Base-by-base conservation (phyloP, 2,329 filamentous ascomycete species). In the Aspergillus candidus region DNA sequence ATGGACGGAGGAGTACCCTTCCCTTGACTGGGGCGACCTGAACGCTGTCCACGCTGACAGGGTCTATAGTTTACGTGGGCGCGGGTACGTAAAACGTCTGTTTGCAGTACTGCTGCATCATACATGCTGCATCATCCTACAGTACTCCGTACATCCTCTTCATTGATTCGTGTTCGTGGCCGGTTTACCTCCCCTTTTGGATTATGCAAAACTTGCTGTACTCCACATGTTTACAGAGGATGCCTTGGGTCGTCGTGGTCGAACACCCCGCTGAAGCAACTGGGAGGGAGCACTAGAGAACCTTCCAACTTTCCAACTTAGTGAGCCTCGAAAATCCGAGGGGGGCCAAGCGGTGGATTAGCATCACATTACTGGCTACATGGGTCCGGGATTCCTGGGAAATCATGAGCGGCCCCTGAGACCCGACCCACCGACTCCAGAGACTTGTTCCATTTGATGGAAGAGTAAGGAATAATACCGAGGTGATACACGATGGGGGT, bases 391-490 rank as follows among this genome's bases (percentile, higher is more conserved):
- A 45, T 36, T 39, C 42, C 42, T 40, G 44, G 46, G 39, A 49
- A 51, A 48, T 47, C 32, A 48, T 37, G 18, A 39, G 35, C 56
- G 57, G 57, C 60, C 60, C 60, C 60, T 62, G 60, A 62, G 52
- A 61, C 53, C 40, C 18, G 54, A 52, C 48, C 59, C 60, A 56
- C 58, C 11, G 42, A 41, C 32, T 38, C 37, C 42, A 27, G 40
- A 12, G 32, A 34, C 37, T 27, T 15, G 43, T 43, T 37, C 47
- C 46, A 49, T 46, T 11, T 37, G 44, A 18, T 15, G 15, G 15
- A 11, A 31, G 18, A 49, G 50, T 51, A 50, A 41, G 51, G 43
- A 55, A 57, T 56, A 17, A 32, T 36, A 27, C 35, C 35, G 22
- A 18, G 37, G 47, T 42, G 46, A 47, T 41, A 40, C 35, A 31